These are phyloP conservation scores for Tolypocladium sp. DNA, from an alignment of 2,329 filamentous ascomycete species.

Conservation along the genomic window DNA sequence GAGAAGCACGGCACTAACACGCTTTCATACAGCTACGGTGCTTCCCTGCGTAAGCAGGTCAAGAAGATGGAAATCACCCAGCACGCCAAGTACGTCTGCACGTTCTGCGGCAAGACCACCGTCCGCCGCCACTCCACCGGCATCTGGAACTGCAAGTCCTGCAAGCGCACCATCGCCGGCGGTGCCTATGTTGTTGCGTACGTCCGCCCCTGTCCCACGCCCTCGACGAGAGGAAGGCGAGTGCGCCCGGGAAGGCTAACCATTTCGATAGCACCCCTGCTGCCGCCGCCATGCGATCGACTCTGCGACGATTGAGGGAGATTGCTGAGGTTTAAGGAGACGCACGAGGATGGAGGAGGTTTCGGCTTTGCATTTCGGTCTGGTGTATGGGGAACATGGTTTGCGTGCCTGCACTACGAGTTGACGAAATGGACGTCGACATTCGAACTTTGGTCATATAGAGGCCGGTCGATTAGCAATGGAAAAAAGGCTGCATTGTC, in stretches of 20 bases:
- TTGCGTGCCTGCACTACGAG: constrained; percentile 34
- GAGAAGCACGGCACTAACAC: not conserved
- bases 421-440: constrained; percentile 31
- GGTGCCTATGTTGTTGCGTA: constrained; percentile 97
- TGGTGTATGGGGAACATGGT: constrained; percentile 35
- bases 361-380: constrained; percentile 36
- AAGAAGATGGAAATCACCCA: constrained; percentile 99
- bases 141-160: constrained; percentile 95
- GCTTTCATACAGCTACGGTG: constrained; percentile 67
- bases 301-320: constrained; percentile 93
- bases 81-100: constrained; percentile 95
- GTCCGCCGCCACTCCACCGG: constrained; percentile 86
- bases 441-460: constrained; percentile 29
- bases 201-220: constrained; percentile 34
- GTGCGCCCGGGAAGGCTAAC: not conserved
- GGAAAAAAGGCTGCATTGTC: constrained; percentile 28
- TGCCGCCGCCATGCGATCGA: constrained; percentile 89
- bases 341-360: constrained; percentile 17
- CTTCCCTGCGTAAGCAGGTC: constrained; percentile 88
- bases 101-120: constrained; percentile 96
- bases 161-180: constrained; percentile 68
- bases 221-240: not conserved
- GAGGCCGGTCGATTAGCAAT: constrained; percentile 34
- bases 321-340: constrained; percentile 81
- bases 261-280: constrained; percentile 67